Evolutionary conservation across 495 filamentous ascomycete species (phyloP), one percentile per base, ranked within the genome.

Genomic region (Xylaria castorea): DNA sequence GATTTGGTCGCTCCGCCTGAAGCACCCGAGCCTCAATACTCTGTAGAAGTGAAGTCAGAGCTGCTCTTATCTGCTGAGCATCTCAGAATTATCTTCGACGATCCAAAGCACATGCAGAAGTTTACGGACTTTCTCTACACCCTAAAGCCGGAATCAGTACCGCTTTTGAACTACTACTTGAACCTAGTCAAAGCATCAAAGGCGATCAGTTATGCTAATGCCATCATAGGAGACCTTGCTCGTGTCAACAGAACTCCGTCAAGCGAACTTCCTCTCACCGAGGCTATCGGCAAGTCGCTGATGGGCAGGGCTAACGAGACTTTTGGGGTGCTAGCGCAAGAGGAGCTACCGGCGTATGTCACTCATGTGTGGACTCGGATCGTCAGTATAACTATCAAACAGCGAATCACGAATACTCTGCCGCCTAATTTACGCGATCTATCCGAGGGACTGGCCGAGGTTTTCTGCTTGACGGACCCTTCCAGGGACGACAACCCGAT

Each of bases 381-480:
- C 14, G 89, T 91, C 38, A 88, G 83, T 72, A 62, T 85, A 12
- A 89, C 87, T 36, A 88, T 92, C 32, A 85, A 85, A 61, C 84
- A 82, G 46, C 79, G 88, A 51, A 88, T 92, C 62, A 87, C 86
- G 1, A 87, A 88, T 38, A 89, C 85, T 2, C 77, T 89, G 36
- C 83, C 88, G 30, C 75, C 81, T 4, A 77, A 87, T 82, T 84
- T 87, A 46, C 83, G 80, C 67, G 87, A 84, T 74, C 83, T 91
- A 14, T 90, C 90, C 3, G 91, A 94, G 76, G 92, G 92, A 5
- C 74, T 94, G 60, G 91, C 90, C 0, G 92, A 94, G 75, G 91
- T 92, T 0, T 94, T 94, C 74, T 93, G 92, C 77, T 80, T 94
- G 72, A 92, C 91, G 8, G 92, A 95, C 81, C 92, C 92, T 9